Conservation (phyloP, 2,329 filamentous ascomycete species). For the Phaeosphaeriaceae sp. region DNA sequence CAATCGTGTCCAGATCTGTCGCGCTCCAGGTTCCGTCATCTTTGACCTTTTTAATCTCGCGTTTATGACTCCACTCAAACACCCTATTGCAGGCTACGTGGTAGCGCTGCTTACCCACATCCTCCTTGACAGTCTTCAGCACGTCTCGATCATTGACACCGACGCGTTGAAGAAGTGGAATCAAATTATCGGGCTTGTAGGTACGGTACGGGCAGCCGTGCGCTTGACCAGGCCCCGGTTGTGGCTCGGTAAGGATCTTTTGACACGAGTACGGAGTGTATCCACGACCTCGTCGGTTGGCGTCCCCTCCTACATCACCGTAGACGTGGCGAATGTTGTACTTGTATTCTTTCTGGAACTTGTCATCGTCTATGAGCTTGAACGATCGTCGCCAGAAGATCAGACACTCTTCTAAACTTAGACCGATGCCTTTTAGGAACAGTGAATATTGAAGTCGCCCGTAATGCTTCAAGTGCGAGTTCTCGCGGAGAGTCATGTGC, state of each 20-base stretch:
- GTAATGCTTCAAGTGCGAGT: slow-evolving; percentile 90
- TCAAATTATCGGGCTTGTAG: slow-evolving; percentile 87
- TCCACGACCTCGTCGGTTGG: slow-evolving; percentile 82
- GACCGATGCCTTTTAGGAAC: slow-evolving; percentile 94
- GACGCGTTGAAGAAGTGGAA: slow-evolving; percentile 74
- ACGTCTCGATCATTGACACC: slow-evolving; percentile 81
- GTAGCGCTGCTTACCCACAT: slow-evolving; percentile 86
- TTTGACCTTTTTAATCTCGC: slow-evolving; percentile 59
- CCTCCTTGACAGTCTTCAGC: slow-evolving; percentile 81
- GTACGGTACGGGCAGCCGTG: slow-evolving; percentile 98
- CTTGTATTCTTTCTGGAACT: slow-evolving; percentile 95
- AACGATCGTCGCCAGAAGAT: slow-evolving; percentile 91
- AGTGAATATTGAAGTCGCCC: slow-evolving; percentile 93
- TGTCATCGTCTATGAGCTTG: slow-evolving; percentile 86
- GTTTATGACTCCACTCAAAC: slow-evolving; percentile 85
- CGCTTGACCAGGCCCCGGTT: slow-evolving; percentile 83
- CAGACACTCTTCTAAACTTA: slow-evolving; percentile 89
- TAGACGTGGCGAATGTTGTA: slow-evolving; percentile 97
- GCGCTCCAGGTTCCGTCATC: slow-evolving; percentile 58
- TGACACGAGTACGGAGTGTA: slow-evolving; percentile 95
- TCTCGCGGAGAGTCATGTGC: slow-evolving; percentile 83
- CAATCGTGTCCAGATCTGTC: slow-evolving; percentile 88
- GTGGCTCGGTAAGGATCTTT: slow-evolving; percentile 89
- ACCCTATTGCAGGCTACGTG: slow-evolving; percentile 97
- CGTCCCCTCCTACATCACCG: slow-evolving; percentile 92